These are phyloP conservation scores for Apiotrichum gamsii DNA, from an alignment of 1,284 basidiomycete species.

Conservation along the genomic window DNA sequence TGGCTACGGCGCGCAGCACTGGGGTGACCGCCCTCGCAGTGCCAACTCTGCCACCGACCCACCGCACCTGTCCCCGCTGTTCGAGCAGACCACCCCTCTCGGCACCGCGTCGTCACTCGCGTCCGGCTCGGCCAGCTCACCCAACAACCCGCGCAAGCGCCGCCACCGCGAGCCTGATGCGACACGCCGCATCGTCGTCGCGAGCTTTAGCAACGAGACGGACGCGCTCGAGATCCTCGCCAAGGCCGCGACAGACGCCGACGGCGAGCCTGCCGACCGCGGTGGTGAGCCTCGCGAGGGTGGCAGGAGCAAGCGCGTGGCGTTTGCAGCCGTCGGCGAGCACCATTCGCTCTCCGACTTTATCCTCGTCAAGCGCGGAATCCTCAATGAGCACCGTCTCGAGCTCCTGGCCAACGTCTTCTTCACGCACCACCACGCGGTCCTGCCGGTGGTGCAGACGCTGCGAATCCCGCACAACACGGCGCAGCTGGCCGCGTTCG, in stretches of 20 bases:
- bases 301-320: slow-evolving; percentile 14
- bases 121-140: slow-evolving; percentile 16
- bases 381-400: slow-evolving; percentile 32
- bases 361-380: slow-evolving; percentile 37
- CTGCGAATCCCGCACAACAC: slow-evolving; percentile 41
- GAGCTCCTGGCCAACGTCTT: slow-evolving; percentile 38
- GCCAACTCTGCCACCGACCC: too few relatives aligned
- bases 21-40: too few relatives aligned
- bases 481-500: slow-evolving; percentile 37
- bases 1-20: too few relatives aligned
- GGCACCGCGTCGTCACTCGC: slow-evolving; percentile 20
- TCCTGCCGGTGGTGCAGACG: slow-evolving; percentile 47
- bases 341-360: slow-evolving; percentile 27
- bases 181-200: slow-evolving; percentile 41
- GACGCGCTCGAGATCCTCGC: slow-evolving; percentile 48
- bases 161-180: slow-evolving; percentile 22
- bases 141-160: slow-evolving; percentile 13
- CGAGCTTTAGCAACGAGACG: slow-evolving; percentile 47
- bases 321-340: slow-evolving; percentile 14
- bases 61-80: slow-evolving; percentile 12
- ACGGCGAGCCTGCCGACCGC: slow-evolving; percentile 17
- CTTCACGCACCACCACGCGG: slow-evolving; percentile 43
- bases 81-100: slow-evolving; percentile 15
- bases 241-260: slow-evolving; percentile 40
- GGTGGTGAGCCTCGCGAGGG: slow-evolving; percentile 3